Evolutionary conservation across 2,329 filamentous ascomycete species (phyloP).

Genomic region (Hymenoscyphus repandus): DNA sequence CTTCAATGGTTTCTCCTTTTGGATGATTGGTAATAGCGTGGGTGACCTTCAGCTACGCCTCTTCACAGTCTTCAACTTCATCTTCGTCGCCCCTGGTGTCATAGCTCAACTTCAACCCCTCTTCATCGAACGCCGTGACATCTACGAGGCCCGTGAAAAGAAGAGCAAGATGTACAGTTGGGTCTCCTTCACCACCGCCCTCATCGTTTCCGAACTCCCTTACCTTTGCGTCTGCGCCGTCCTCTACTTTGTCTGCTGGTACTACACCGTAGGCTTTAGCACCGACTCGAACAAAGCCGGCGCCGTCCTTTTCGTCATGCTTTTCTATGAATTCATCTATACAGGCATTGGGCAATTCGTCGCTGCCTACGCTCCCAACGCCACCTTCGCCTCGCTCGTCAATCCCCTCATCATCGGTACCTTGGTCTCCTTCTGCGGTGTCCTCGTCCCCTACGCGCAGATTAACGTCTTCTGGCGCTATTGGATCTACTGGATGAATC

Average conservation of each 20-base stretch:
- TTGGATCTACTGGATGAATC: conserved; percentile 50
- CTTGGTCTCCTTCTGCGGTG: conserved; percentile 68
- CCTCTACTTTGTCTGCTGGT: conserved; percentile 48
- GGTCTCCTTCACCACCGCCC: conserved; percentile 51
- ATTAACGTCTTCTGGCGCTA: conserved; percentile 60
- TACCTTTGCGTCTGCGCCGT: conserved; percentile 41
- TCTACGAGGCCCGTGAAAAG: conserved; percentile 54
- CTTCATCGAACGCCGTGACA: conserved; percentile 50
- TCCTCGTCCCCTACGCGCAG: conserved; percentile 61
- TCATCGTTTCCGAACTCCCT: conserved; percentile 43
- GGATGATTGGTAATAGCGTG: conserved; percentile 49
- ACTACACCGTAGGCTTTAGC: conserved; percentile 52
- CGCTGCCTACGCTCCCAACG: conserved; percentile 58
- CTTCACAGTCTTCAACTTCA: conserved; percentile 59
- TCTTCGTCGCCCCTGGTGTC: conserved; percentile 54
- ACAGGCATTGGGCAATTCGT: conserved; percentile 57
- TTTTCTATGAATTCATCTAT: conserved; percentile 56
- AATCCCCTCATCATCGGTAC: conserved; percentile 52
- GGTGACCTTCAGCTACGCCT: conserved; percentile 48
- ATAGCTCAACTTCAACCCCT: conserved; percentile 55
- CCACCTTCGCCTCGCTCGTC: conserved; percentile 51
- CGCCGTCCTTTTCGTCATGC: conserved; percentile 47
- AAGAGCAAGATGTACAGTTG: conserved; percentile 58
- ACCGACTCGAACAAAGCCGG: conserved; percentile 41
- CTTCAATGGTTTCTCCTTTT: conserved; percentile 59